Evolutionary conservation across 495 filamentous ascomycete genomes (phyloP), one percentile per base, ranked within the genome.

Genomic region (Parathielavia hyrcaniae): DNA sequence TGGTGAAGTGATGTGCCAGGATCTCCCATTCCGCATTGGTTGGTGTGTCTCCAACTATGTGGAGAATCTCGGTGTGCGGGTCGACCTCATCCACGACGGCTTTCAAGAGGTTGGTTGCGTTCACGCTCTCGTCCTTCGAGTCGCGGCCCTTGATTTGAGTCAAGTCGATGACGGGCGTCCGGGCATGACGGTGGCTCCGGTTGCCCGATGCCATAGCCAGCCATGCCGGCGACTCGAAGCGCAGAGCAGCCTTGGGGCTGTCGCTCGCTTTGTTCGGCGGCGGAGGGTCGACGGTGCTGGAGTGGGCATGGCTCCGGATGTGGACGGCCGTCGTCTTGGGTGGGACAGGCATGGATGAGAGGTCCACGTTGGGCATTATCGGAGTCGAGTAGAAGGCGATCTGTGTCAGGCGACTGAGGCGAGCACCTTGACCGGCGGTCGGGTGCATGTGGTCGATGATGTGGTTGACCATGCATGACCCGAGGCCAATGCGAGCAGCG

Each of bases 1-100:
- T 30, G 36, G 46, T 48, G 22, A 57, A 57, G 36, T 57, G 46
- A 11, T 38, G 44, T 7, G 19, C 36, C 2, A 57, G 16, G 14
- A 23, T 8, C 16, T 43, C 50, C 50, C 50, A 43, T 39, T 53
- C 4, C 23, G 19, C 39, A 38, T 53, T 53, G 22, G 23, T 53
- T 19, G 39, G 50, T 22, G 20, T n/a, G 39, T 43, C 50, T 4
- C 38, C 50, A 10, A 1, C 14, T 9, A 53, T 43, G 50, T 53
- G 50, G 12, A 53, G 38, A 16, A 43, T 13, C 3, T 43, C 50
- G 14, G 50, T 53, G 0, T 53, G 11, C 22, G 22, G 50, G 39
- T 41, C 50, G 2, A 53, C 13, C 14, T 32, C 16, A 9, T 38
- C 38, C 22, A 53, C 11, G 38, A 43, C 39, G 4, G 23, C 13